phyloP scores from a whole-genome alignment of 2,329 filamentous ascomycete genomes.

The Aciculosporium take region DNA sequence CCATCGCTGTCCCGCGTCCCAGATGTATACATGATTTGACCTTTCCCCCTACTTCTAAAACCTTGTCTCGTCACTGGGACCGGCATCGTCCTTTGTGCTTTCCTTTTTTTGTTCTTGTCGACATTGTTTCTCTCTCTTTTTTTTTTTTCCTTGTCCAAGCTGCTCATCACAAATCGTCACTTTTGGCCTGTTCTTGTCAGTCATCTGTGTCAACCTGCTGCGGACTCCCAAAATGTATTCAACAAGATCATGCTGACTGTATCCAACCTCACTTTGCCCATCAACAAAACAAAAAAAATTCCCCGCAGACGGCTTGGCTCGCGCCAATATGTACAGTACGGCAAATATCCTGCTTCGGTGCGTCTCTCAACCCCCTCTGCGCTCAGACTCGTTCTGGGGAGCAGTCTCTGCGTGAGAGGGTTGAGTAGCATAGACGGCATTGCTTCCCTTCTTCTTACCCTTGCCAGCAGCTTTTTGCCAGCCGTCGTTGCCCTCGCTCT shows the following conservation, averaged over 20 bases:
- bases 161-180: slow-evolving; percentile 1
- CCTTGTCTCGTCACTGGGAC: neutral
- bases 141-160: neutral
- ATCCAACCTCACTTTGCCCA: slow-evolving; percentile 5
- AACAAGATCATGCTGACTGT: slow-evolving; percentile 3
- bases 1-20: neutral
- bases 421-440: slow-evolving; percentile 24
- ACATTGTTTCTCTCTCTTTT: neutral
- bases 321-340: neutral
- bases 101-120: neutral
- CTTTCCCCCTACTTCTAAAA: neutral
- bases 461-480: slow-evolving; percentile 49
- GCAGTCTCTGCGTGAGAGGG: slow-evolving; percentile 33
- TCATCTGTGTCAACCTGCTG: slow-evolving; percentile 1
- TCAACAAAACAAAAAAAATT: neutral
- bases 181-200: slow-evolving; percentile 1
- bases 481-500: slow-evolving; percentile 37
- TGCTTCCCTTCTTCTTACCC: slow-evolving; percentile 34
- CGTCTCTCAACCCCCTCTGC: slow-evolving; percentile 37
- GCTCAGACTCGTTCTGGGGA: slow-evolving; percentile 44
- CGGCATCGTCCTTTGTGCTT: neutral
- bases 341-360: neutral
- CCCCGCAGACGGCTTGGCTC: neutral
- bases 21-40: neutral
- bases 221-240: slow-evolving; percentile 3